Evolutionary conservation across 176 grass and related monocot genomes (phyloP).

Genomic region (Thalia dealbata): DNA sequence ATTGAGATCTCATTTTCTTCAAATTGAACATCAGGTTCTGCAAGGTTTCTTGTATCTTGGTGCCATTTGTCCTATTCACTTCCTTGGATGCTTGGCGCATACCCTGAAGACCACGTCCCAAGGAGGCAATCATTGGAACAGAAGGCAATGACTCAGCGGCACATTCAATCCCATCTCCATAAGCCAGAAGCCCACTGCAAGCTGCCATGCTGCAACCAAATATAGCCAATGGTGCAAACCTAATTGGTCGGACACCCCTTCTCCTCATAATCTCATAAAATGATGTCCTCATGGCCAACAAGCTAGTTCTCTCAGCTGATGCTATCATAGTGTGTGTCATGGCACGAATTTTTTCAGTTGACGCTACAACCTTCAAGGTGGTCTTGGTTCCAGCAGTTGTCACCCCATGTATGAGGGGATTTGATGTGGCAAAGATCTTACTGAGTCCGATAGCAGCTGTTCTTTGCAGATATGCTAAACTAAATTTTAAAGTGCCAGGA

Average conservation of each 20-base stretch:
- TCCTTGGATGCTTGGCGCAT: constrained; percentile 62
- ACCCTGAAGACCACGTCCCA: constrained; percentile 75
- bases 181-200: constrained; percentile 44
- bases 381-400: constrained; percentile 44
- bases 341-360: constrained; percentile 64
- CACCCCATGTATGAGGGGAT: constrained; percentile 30
- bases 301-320: constrained; percentile 51
- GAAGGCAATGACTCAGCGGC: constrained; percentile 58
- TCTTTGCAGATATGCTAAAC: constrained; percentile 53
- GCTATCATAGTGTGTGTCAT: constrained; percentile 56
- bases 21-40: constrained; percentile 56
- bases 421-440: constrained; percentile 34
- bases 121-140: constrained; percentile 55
- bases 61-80: constrained; percentile 40
- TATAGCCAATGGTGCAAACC: constrained; percentile 63
- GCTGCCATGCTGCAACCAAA: constrained; percentile 72
- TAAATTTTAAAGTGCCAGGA: constrained; percentile 56
- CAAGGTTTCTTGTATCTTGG: constrained; percentile 66
- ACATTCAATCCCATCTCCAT: constrained; percentile 83
- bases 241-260: constrained; percentile 38
- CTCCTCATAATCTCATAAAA: constrained; percentile 94
- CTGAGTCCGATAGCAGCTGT: constrained; percentile 43
- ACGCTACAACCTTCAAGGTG: constrained; percentile 44
- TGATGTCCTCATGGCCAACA: constrained; percentile 78
- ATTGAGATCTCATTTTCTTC: constrained; percentile 21